Base-by-base conservation (phyloP, 768 basidiomycete genomes). In the Steccherinum ochraceum region DNA sequence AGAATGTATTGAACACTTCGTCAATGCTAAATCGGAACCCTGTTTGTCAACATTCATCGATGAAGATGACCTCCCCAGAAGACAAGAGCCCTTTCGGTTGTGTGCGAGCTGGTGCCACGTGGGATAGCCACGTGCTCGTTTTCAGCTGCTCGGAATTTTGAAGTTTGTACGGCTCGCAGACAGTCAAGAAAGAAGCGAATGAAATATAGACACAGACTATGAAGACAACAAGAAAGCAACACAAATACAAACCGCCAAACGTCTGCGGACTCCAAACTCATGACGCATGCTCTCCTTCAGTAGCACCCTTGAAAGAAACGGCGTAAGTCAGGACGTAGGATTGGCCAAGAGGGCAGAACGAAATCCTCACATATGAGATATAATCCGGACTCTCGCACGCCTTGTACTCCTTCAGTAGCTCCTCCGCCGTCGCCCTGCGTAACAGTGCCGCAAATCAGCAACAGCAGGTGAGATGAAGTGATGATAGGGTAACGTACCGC, bases 321-420 rank as follows among this genome's bases (percentile, higher is more conserved):
- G 40, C 40, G 7, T n/a, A 13, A 40, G 19, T 52, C 12, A 41
- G 20, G 4, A 12, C 11, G 40, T n/a, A 44, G 35, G 24, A 5
- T 35, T 27, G 16, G 24, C 18, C 20, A 11, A 11, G 25, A 25
- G 5, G 10, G 11, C 35, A 49, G 39, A 23, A 45, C 3, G 24
- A 24, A 25, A 46, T 18, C 76, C 85, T 52, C 52, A 86, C 88
- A 64, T 91, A 90, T 60, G 86, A 80, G 58, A 97, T 92, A 67
- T 98, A 98, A 62, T 95, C 91, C 10, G 90, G 78, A 62, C 86
- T 93, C 70, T 98, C 94, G 67, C 93, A 95, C 47, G 95, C 94
- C 61, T 89, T 87, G 71, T 97, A 98, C 64, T 97, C 95, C 56
- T 93, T 90, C 58, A 93, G 70, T 16, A 96, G 68, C 59, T 93